A percentile compares a stretch with the other conserved stretches of the same genome.
These are phyloP conservation scores for Rubia yunnanensis DNA, from an alignment of 257 asterid species.

Conservation along the genomic window DNA sequence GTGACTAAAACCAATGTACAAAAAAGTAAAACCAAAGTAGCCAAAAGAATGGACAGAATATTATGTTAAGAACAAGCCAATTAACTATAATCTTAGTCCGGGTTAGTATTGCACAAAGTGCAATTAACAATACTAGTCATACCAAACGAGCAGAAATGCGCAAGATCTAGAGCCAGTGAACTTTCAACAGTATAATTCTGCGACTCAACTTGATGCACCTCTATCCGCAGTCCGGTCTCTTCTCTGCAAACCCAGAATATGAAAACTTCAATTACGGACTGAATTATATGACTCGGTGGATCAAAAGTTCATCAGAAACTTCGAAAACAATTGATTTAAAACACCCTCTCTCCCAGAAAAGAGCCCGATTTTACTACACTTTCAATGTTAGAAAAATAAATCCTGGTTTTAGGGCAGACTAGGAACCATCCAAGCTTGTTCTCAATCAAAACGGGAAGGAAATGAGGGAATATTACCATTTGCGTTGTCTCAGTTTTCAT, in stretches of 20 bases:
- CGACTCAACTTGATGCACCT: not conserved
- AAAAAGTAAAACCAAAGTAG: too few relatives aligned
- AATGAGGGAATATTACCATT: not conserved
- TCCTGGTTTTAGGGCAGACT: not conserved
- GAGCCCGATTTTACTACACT: not conserved
- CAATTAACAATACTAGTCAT: too few relatives aligned
- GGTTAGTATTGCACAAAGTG: too few relatives aligned
- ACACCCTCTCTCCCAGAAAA: too few relatives aligned
- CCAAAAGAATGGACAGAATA: too few relatives aligned
- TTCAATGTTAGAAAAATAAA: not conserved
- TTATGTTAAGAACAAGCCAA: too few relatives aligned
- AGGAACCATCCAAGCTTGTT: not conserved
- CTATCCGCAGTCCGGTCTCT: not conserved
- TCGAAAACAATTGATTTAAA: too few relatives aligned
- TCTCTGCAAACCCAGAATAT: not conserved
- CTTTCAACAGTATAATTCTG: not conserved
- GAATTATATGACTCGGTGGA: too few relatives aligned
- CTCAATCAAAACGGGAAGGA: not conserved
- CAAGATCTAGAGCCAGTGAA: not conserved
- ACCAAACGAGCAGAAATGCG: not conserved
- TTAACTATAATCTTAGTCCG: too few relatives aligned
- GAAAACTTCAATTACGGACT: too few relatives aligned
- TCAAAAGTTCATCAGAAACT: too few relatives aligned
- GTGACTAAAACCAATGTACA: too few relatives aligned
- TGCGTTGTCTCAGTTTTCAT: not conserved